Evolutionary conservation across 108 stramenopile species (phyloP), one percentile per base, ranked within the genome.

Genomic region (Cylindrotheca closterium): DNA sequence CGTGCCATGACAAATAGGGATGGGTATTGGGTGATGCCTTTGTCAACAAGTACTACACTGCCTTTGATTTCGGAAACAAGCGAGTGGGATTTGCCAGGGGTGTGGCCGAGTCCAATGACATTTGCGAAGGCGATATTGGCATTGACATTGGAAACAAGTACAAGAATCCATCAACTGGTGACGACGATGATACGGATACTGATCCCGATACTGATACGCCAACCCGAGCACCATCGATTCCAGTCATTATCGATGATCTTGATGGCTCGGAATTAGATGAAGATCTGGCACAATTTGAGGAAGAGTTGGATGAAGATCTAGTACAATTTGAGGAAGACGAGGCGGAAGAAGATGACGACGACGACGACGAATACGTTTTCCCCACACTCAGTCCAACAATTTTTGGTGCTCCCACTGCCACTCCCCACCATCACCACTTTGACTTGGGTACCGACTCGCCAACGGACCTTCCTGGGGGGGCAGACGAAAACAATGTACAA

Each of bases 1-100:
- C 63, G 51, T n/a, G n/a, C n/a, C n/a, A n/a, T n/a, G n/a, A n/a
- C n/a, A n/a, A n/a, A n/a, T 91, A 92, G 34, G 72, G 92, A 31
- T 98, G 96, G 96, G 95, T 98, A 63, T 68, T 99, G 58, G 99
- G 99, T 30, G 97, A 98, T 76, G 85, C 92, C 23, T 99, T 99
- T 68, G 82, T 99, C 70, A 86, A 93, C 50, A 83, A 96, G 82
- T 98, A 94, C 80, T 98, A 97, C 83, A 78, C 91, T 30, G 93
- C 88, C 32, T 99, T 96, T 77, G 96, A 99, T 82, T 83, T 89
- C 63, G 76, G 60, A 23, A 77, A 87, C n/a, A 56, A 84, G 60
- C 85, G 81, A 25, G 78, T 97, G 29, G 96, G 97, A 8, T 86
- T 98, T 66, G 97, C 97, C n/a, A 31, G 60, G 55, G 72, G 78